Evolutionary conservation across 2,329 filamentous ascomycete genomes (phyloP), one percentile per base, ranked within the genome.

Genomic region (Pezicula neosporulosa): DNA sequence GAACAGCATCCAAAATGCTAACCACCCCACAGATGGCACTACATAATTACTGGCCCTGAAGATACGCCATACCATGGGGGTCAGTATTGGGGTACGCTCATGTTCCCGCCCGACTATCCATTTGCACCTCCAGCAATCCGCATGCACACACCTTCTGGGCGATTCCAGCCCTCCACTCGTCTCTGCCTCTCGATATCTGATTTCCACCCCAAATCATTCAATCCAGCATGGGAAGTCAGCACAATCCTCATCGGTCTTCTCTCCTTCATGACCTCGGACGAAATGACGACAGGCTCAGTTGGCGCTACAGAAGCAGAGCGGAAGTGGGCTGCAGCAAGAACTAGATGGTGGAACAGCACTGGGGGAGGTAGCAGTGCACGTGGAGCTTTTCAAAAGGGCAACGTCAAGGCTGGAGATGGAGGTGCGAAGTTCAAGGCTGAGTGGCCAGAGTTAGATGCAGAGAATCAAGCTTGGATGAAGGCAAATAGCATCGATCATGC

Each of bases 211-310:
- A 96, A 96, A 70, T 93, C 88, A 27, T 99, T 97, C 77, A 99
- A 99, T 68, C 94, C 94, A 2, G 92, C 94, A 1, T 99, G 94
- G 94, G 93, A 96, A 66, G 94, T 99, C 7, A 93, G 88, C 49
- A 99, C 94, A 0, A 99, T 99, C 58, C 76, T 99, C 15, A 95
- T 96, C 50, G 94, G 94, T 9, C 81, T 99, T 27, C 77, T 97
- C 56, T 95, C 89, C 37, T 99, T 99, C 72, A 99, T 99, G 94
- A 97, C 93, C 2, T 90, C 89, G 59, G 93, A 99, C 66, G 94
- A 99, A 74, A 97, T 97, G 88, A 99, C 94, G 0, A 97, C 94
- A 0, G 94, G 94, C 2, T 92, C 87, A 28, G 83, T 99, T 28
- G 86, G 86, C 6, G 89, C 86, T 16, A 87, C 83, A 0, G 82